A percentile compares a stretch with the other conserved stretches of the same genome.
phyloP scores from a whole-genome alignment of 345 rosid genomes.

The Turritis glabra region DNA sequence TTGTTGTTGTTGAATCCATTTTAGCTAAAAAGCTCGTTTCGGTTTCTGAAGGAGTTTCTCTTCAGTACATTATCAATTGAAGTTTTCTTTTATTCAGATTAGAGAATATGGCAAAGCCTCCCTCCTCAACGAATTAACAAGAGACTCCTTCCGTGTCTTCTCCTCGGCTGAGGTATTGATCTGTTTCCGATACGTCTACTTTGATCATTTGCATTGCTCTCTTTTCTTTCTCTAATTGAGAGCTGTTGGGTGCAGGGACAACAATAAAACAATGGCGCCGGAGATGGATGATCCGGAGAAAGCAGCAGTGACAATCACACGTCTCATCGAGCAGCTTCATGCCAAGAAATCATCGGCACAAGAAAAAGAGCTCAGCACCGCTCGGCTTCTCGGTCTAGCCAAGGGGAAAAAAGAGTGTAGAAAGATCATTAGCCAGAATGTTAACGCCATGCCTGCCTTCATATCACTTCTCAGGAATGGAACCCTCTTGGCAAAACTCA shows the following conservation, averaged over 20 bases:
- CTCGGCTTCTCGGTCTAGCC: slow-evolving; percentile 67
- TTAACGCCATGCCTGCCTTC: slow-evolving; percentile 86
- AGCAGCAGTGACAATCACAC: slow-evolving; percentile 64
- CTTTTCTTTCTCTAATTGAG: neutral
- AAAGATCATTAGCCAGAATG: slow-evolving; percentile 63
- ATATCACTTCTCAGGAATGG: slow-evolving; percentile 80
- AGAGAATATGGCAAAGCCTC: slow-evolving; percentile 66
- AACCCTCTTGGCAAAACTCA: slow-evolving; percentile 63
- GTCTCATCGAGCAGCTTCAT: slow-evolving; percentile 75
- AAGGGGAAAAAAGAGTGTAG: slow-evolving; percentile 75
- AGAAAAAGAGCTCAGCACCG: slow-evolving; percentile 79
- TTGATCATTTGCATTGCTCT: neutral
- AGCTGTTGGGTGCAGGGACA: slow-evolving; percentile 46
- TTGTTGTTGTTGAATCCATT: neutral
- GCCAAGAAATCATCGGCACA: slow-evolving; percentile 58
- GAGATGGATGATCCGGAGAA: slow-evolving; percentile 58
- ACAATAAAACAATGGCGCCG: slow-evolving; percentile 41
- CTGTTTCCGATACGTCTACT: neutral
- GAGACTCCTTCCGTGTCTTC: slow-evolving; percentile 13
- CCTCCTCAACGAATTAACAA: slow-evolving; percentile 47
- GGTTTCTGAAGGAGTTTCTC: neutral
- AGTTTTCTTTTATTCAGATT: neutral
- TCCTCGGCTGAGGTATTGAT: slow-evolving; percentile 21
- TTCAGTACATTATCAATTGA: neutral
- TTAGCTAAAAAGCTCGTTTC: neutral